phyloP scores from a whole-genome alignment of 768 basidiomycete genomes.

The Leccinum variicolor region DNA sequence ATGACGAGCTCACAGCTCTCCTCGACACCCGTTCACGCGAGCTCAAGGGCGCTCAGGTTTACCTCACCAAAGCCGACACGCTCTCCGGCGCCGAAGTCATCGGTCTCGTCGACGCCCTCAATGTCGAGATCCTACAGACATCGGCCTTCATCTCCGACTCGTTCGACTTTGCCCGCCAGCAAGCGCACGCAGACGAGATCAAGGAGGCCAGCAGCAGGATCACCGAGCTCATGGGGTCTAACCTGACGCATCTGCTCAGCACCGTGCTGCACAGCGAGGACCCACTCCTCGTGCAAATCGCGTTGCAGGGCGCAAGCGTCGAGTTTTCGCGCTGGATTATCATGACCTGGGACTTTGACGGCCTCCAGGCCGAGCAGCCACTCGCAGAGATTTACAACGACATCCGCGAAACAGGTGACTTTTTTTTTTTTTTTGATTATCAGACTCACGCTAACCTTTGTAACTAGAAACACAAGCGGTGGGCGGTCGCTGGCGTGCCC shows the following conservation, averaged over 20 bases:
- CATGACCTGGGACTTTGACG: conserved; percentile 34
- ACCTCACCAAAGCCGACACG: conserved; percentile 41
- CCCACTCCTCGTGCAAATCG: conserved; percentile 40
- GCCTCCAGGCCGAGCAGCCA: conserved; percentile 27
- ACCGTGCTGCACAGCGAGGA: conserved; percentile 26
- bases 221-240: conserved; percentile 31
- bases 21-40: conserved; percentile 37
- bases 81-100: conserved; percentile 45
- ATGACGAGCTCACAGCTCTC: conserved; percentile 28
- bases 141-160: conserved; percentile 43
- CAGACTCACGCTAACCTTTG: not conserved
- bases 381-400: conserved; percentile 34
- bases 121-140: conserved; percentile 47
- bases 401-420: conserved; percentile 43
- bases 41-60: conserved; percentile 40
- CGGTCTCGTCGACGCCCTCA: conserved; percentile 37
- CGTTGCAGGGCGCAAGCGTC: conserved; percentile 32
- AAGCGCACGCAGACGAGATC: conserved; percentile 19
- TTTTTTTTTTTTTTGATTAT: too few relatives aligned
- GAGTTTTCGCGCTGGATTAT: conserved; percentile 34
- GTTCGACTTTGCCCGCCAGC: conserved; percentile 29
- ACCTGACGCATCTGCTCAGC: conserved; percentile 23
- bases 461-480: conserved; percentile 46
- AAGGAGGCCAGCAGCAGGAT: conserved; percentile 28
- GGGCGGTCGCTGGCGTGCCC: conserved; percentile 53